Base-by-base conservation (phyloP, 352 stramenopile species). In the Phytophthora pisi region DNA sequence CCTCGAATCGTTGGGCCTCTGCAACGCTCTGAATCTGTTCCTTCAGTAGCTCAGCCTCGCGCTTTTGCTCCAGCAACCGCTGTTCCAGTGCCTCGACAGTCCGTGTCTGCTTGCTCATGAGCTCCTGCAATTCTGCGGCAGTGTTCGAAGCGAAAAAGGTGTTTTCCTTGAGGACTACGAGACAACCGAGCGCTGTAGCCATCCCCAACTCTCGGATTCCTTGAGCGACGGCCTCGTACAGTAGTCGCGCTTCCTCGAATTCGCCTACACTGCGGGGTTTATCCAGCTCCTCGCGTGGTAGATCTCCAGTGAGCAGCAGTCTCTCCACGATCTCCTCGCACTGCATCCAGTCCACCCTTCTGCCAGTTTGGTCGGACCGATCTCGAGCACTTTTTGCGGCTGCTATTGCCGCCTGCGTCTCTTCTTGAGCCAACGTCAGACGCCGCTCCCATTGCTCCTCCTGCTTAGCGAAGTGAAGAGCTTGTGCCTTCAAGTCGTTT, bases 111-210 rank as follows among this genome's bases (percentile, higher is more conserved):
- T 79, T 85, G 9, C 38, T 61, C 66, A 90, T 76, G 26, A 81
- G 72, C 5, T 92, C 82, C 23, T 92, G 82, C 4, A 90, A 60
- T 51, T 92, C 84, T 6, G 74, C 70, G 0, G 81, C 75, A 4
- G 86, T 80, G 42, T 82, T 89, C 2, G 79, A 90, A 0, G 82
- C 81, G 51, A 88, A 89, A 28, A 91, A 75, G 3, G 85, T 81
- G n/a, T 75, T 91, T 53, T 91, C 81, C n/a, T 89, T 89, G 61
- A 91, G 61, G 15, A 88, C 70, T 7, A 63, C 52, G 0, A 93
- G 64, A 54, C 86, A 92, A 1, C 70, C 81, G 13, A 93, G 42
- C 3, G 84, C 86, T 43, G 68, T 79, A 6, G 67, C 72, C 30
- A 92, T 68, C 0, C 84, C 86, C 4, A 78, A 57, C 11, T 70